Percentiles rank a stretch among this genome's conserved stretches.
Conservation (phyloP, 495 filamentous ascomycete species). For the Halenospora varia region DNA sequence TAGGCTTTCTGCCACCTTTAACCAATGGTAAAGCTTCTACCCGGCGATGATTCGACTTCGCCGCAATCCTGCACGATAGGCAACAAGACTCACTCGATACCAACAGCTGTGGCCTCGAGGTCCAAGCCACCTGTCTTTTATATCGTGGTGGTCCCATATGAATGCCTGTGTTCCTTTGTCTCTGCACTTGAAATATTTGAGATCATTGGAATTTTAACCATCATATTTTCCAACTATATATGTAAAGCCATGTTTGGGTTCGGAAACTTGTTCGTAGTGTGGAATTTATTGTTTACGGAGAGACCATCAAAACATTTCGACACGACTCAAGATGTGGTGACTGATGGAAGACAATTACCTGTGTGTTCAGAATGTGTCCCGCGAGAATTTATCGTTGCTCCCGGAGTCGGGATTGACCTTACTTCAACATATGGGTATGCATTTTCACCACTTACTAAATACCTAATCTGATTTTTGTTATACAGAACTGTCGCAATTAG, state of each 20-base stretch:
- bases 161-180: background rate
- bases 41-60: background rate
- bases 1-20: background rate
- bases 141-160: background rate
- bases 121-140: background rate
- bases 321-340: background rate
- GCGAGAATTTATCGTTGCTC: conserved; percentile 4
- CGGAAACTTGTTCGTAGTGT: background rate
- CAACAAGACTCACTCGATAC: too few species aligned
- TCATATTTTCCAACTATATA: background rate
- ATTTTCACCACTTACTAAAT: background rate
- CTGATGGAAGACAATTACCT: background rate
- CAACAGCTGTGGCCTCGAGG: background rate
- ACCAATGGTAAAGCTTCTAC: background rate
- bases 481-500: conserved; percentile 3
- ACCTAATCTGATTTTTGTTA: too few species aligned
- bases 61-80: background rate
- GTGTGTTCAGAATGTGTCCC: conserved; percentile 4
- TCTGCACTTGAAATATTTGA: too few species aligned
- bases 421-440: conserved; percentile 9
- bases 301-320: background rate
- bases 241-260: background rate
- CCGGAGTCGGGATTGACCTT: conserved; percentile 3
- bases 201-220: background rate
- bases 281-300: background rate